phyloP scores from a whole-genome alignment of 2,329 filamentous ascomycete species.

The Knufia petricola region DNA sequence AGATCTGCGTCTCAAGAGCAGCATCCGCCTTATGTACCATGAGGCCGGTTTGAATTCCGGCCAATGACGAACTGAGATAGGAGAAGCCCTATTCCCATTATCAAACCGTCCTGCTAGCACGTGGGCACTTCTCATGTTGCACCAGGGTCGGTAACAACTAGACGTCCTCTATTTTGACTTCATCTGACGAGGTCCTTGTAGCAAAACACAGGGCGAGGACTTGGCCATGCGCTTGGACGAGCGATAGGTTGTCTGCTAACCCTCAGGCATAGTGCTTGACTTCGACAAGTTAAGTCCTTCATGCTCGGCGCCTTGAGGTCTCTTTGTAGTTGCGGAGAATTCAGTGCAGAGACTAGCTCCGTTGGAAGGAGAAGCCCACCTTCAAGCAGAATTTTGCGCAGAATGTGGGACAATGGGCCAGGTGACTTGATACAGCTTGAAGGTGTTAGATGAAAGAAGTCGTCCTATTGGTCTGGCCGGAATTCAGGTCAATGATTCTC shows the following conservation, averaged over 20 bases:
- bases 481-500: constrained; percentile 7
- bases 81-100: constrained; percentile 19
- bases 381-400: constrained; percentile 9
- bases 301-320: too few relatives aligned
- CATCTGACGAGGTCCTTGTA: too few relatives aligned
- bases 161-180: too few relatives aligned
- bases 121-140: too few relatives aligned
- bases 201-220: neutral
- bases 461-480: constrained; percentile 13
- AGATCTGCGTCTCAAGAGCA: too few relatives aligned
- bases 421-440: neutral
- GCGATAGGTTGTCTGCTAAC: too few relatives aligned
- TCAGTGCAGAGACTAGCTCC: too few relatives aligned
- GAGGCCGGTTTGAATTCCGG: constrained; percentile 22
- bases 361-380: constrained; percentile 21
- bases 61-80: constrained; percentile 18
- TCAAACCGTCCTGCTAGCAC: too few relatives aligned
- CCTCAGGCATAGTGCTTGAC: neutral
- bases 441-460: constrained; percentile 15
- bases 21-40: constrained; percentile 13
- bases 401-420: neutral
- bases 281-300: too few relatives aligned
- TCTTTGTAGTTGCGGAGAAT: too few relatives aligned
- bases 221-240: neutral
- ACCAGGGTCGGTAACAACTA: too few relatives aligned